These are phyloP conservation scores for Solanum raphanifolium DNA, from an alignment of 257 asterid genomes.

Conservation along the genomic window DNA sequence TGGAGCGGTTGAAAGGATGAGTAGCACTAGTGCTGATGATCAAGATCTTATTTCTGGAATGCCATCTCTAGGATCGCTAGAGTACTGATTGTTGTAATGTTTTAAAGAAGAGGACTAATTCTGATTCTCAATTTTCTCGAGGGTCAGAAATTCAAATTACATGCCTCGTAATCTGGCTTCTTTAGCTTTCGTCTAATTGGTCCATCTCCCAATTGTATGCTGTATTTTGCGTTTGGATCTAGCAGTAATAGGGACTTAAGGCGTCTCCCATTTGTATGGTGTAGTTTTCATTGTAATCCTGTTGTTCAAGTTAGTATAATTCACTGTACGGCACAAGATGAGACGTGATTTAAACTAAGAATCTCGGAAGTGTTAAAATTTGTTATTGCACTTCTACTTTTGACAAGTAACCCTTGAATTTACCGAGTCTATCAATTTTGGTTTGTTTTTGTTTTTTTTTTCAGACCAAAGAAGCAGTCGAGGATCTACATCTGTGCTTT, in stretches of 20 bases:
- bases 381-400: neutral
- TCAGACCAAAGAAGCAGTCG: neutral
- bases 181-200: neutral
- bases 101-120: neutral
- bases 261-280: neutral
- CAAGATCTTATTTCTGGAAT: slow-evolving; percentile 43
- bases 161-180: neutral
- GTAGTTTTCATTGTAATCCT: neutral
- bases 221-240: neutral
- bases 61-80: slow-evolving; percentile 63
- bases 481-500: neutral
- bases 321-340: neutral
- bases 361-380: neutral
- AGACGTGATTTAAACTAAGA: neutral
- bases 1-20: slow-evolving; percentile 33
- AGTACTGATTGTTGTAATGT: slow-evolving; percentile 28
- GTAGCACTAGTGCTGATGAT: slow-evolving; percentile 28
- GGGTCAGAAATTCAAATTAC: neutral
- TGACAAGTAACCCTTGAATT: neutral
- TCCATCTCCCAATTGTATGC: neutral
- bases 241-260: neutral
- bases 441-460: neutral
- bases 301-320: neutral
- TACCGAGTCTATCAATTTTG: neutral
- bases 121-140: neutral